Percentiles rank a stretch among this genome's conserved stretches.
These are phyloP conservation scores for Onygenales sp. DNA, from an alignment of 2,329 filamentous ascomycete genomes.

Conservation along the genomic window DNA sequence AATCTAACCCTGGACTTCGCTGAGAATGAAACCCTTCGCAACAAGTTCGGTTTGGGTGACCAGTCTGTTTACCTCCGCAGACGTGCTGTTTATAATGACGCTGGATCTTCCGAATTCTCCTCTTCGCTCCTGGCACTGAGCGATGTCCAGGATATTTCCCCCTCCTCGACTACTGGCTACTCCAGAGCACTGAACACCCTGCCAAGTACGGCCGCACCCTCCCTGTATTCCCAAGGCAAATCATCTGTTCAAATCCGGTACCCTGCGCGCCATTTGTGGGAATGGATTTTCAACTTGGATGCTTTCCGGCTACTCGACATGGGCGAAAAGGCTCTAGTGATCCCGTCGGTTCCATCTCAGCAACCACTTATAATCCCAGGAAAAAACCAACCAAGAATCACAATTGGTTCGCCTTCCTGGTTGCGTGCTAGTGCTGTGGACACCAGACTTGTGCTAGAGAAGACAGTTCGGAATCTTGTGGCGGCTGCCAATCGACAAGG, in stretches of 20 bases:
- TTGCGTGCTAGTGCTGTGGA: constrained; percentile 58
- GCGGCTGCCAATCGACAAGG: constrained; percentile 21
- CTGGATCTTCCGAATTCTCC: constrained; percentile 54
- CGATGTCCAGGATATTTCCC: constrained; percentile 41
- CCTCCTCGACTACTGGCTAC: constrained; percentile 15
- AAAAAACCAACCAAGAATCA: constrained; percentile 28
- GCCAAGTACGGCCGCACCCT: neutral
- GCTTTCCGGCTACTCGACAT: constrained; percentile 47
- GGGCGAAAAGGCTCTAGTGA: constrained; percentile 56
- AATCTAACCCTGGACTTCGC: constrained; percentile 67
- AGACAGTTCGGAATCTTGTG: constrained; percentile 28
- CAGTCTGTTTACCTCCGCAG: constrained; percentile 68
- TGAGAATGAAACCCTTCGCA: constrained; percentile 50
- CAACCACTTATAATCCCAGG: constrained; percentile 14
- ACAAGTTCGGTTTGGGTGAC: constrained; percentile 53
- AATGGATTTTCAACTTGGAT: constrained; percentile 63
- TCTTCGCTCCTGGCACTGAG: constrained; percentile 67
- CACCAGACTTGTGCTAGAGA: constrained; percentile 57
- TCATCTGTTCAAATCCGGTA: constrained; percentile 18
- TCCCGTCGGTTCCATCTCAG: constrained; percentile 38
- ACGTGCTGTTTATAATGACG: constrained; percentile 55
- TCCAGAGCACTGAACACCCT: neutral
- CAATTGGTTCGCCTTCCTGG: constrained; percentile 38
- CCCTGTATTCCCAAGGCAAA: constrained; percentile 15
- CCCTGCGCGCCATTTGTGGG: constrained; percentile 44